Conservation (phyloP, 176 grass and related monocot species). For the Raddia distichophylla region DNA sequence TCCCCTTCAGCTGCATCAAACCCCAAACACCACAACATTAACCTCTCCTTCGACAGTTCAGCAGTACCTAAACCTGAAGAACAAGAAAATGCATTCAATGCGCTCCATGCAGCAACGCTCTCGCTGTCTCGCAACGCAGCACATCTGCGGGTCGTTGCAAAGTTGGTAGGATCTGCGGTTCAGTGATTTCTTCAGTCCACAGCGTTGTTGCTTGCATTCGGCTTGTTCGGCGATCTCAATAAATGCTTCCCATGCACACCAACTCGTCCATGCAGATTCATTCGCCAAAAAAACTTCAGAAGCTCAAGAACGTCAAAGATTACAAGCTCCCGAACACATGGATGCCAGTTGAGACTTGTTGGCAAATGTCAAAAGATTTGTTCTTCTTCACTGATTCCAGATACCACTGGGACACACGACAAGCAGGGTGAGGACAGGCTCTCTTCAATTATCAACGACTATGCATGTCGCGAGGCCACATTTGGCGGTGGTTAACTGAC, state of each 20-base stretch:
- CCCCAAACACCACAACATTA: background rate
- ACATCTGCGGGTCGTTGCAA: conserved; percentile 1
- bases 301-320: background rate
- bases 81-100: conserved; percentile 39
- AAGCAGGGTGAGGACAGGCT: conserved; percentile 15
- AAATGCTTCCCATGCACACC: conserved; percentile 61
- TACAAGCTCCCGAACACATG: background rate
- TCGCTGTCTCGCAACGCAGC: conserved; percentile 19
- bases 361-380: background rate
- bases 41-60: background rate
- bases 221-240: background rate
- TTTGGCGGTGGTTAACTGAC: conserved; percentile 36
- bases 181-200: background rate
- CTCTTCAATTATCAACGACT: conserved; percentile 26
- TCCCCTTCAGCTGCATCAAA: conserved; percentile 63
- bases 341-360: background rate
- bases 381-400: background rate
- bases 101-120: conserved; percentile 43
- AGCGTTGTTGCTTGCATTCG: background rate
- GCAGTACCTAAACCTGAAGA: background rate
- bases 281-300: background rate
- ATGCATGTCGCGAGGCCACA: conserved; percentile 12
- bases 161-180: conserved; percentile 40
- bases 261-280: background rate
- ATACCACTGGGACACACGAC: conserved; percentile 39